Conservation (phyloP, 805 yeast genomes). For the Yamadazyma endophytica region DNA sequence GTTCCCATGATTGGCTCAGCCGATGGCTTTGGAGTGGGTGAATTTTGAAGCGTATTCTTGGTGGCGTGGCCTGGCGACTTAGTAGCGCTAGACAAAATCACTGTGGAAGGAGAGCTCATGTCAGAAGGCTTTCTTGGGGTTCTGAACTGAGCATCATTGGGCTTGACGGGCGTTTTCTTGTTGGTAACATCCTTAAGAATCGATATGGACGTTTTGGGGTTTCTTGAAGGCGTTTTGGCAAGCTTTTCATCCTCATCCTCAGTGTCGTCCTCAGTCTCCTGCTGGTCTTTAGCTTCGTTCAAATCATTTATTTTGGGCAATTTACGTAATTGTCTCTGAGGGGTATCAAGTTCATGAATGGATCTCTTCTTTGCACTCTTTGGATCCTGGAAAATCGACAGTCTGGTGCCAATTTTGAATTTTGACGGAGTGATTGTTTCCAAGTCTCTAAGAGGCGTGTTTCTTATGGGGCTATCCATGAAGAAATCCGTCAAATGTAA, state of each 20-base stretch:
- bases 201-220: background rate
- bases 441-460: conserved; percentile 30
- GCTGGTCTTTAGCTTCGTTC: conserved; percentile 12
- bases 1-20: conserved; percentile 35
- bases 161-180: conserved; percentile 6
- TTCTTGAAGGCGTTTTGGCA: conserved; percentile 28
- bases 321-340: conserved; percentile 32
- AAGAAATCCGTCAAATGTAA: conserved; percentile 39
- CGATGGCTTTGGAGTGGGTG: conserved; percentile 26
- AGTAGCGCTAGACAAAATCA: conserved; percentile 30
- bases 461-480: conserved; percentile 40
- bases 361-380: conserved; percentile 30
- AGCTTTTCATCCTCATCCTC: conserved; percentile 8
- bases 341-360: conserved; percentile 34
- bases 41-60: conserved; percentile 17
- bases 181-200: conserved; percentile 23
- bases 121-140: conserved; percentile 33
- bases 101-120: conserved; percentile 40
- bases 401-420: conserved; percentile 21
- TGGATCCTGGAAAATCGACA: conserved; percentile 21
- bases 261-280: conserved; percentile 17
- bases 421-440: conserved; percentile 40
- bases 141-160: conserved; percentile 12
- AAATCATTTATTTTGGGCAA: conserved; percentile 18
- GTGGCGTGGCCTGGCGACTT: conserved; percentile 7